These are phyloP conservation scores for Plasmopara muralis DNA, from an alignment of 352 stramenopile genomes.

Conservation along the genomic window DNA sequence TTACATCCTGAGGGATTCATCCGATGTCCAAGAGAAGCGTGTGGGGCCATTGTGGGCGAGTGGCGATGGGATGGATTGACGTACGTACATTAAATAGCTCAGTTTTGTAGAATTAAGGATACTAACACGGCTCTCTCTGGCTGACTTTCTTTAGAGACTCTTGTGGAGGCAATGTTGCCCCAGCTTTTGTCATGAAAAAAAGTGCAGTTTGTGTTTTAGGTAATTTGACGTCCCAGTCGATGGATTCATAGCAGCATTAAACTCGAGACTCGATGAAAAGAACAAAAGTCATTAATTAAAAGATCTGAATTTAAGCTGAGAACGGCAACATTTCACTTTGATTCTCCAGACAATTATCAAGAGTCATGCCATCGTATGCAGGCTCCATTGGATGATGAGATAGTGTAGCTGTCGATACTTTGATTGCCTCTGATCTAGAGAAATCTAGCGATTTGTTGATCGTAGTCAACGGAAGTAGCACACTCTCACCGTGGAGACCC, in stretches of 20 bases:
- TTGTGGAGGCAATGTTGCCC: constrained; percentile 34
- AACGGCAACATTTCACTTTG: constrained; percentile 44
- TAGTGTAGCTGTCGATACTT: not conserved
- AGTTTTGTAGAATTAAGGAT: not conserved
- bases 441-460: constrained; percentile 3
- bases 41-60: constrained; percentile 33
- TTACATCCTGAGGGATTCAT: constrained; percentile 24
- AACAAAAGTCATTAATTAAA: not conserved
- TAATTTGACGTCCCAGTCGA: constrained; percentile 29
- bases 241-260: not conserved
- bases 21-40: constrained; percentile 36
- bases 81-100: constrained; percentile 18
- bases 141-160: constrained; percentile 22
- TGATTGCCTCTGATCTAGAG: not conserved
- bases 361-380: constrained; percentile 2
- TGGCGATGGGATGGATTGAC: constrained; percentile 47
- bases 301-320: not conserved
- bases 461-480: constrained; percentile 32
- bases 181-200: constrained; percentile 49
- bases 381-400: not conserved
- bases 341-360: constrained; percentile 12
- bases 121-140: not conserved
- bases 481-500: constrained; percentile 25
- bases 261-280: not conserved
- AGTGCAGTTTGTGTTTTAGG: constrained; percentile 43